phyloP scores from a whole-genome alignment of 1,284 basidiomycete genomes.

The Cutaneotrichosporon cutaneum region DNA sequence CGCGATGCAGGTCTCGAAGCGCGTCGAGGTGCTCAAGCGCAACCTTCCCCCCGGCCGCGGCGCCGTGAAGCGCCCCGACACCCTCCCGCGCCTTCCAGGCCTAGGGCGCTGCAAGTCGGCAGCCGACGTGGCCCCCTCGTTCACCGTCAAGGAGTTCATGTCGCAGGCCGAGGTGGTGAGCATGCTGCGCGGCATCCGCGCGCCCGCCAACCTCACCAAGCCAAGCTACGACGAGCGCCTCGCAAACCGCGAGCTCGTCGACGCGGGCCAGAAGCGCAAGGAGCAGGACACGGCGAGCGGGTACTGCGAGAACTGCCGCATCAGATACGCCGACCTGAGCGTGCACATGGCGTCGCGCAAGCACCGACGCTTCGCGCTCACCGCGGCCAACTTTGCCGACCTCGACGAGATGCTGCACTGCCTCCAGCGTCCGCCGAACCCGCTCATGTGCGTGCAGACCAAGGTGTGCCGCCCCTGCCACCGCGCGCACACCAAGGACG shows the following conservation, averaged over 20 bases:
- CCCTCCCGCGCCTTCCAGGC: conserved; percentile 4
- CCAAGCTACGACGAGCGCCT: conserved; percentile 34
- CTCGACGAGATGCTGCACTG: conserved; percentile 76
- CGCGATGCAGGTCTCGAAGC: conserved; percentile 51
- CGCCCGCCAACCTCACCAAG: conserved; percentile 28
- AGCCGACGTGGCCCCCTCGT: conserved; percentile 10
- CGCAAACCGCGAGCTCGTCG: conserved; percentile 41
- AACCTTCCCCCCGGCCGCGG: conserved; percentile 27
- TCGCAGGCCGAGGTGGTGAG: conserved; percentile 42
- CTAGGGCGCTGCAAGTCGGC: conserved; percentile 21
- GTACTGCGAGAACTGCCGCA: conserved; percentile 95
- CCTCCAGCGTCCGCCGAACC: conserved; percentile 65
- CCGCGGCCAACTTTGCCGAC: conserved; percentile 75
- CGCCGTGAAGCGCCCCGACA: neutral
- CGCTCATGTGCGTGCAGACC: conserved; percentile 25
- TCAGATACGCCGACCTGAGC: conserved; percentile 86
- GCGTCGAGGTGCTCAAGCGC: conserved; percentile 52
- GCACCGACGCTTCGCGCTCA: conserved; percentile 82
- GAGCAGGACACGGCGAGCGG: conserved; percentile 75
- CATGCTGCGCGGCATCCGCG: conserved; percentile 39
- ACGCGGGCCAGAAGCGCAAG: conserved; percentile 55
- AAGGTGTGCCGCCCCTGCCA: conserved; percentile 30
- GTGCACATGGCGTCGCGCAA: conserved; percentile 70
- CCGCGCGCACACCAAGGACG: conserved; percentile 24
- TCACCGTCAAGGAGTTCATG: conserved; percentile 37